Base-by-base conservation (phyloP, 2,329 filamentous ascomycete species). In the Lachnellula cervina region DNA sequence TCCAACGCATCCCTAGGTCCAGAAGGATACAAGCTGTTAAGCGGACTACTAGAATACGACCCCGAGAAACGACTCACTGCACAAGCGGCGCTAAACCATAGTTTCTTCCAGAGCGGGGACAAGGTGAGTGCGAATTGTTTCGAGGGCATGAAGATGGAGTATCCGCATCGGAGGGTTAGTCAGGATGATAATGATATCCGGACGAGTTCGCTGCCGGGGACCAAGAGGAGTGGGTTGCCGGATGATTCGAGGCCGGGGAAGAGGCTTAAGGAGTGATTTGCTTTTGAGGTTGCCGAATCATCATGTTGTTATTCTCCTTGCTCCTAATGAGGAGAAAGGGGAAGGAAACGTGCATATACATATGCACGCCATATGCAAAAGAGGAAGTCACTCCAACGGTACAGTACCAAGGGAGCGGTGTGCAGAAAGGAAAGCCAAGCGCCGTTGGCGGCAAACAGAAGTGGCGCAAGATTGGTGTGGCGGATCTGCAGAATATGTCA, bases 161-260 rank as follows among this genome's bases (percentile, higher is more conserved):
- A 99, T 71, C 94, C 94, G 0, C 86, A 91, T 67, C 81, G 94
- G 7, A 83, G 93, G 49, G 92, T 99, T 42, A 96, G 88, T 65
- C 87, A 95, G 66, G 94, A 99, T 67, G 91, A 97, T 69, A 96
- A 96, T 65, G 94, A 97, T 71, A 97, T 97, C 55, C 80, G 90
- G n/a, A 92, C 89, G 0, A 86, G 87, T 44, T 96, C 90, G 70
- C 72, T 97, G 37, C 90, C 93, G 0, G 94, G 93, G 0, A 96
- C 92, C 0, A 97, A 97, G 75, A 79, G 92, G 57, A 93, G 88
- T 61, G 93, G 89, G 0, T 69, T 96, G 42, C 88, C 88, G 0
- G 93, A 97, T 67, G 93, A 97, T 71, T 80, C 77, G 51, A 73
- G 84, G 37, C 81, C 82, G 0, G 73, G 74, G 4, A 88, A 88